Evolutionary conservation across 176 grass and related monocot species (phyloP).

Genomic region (Triticum monococcum): DNA sequence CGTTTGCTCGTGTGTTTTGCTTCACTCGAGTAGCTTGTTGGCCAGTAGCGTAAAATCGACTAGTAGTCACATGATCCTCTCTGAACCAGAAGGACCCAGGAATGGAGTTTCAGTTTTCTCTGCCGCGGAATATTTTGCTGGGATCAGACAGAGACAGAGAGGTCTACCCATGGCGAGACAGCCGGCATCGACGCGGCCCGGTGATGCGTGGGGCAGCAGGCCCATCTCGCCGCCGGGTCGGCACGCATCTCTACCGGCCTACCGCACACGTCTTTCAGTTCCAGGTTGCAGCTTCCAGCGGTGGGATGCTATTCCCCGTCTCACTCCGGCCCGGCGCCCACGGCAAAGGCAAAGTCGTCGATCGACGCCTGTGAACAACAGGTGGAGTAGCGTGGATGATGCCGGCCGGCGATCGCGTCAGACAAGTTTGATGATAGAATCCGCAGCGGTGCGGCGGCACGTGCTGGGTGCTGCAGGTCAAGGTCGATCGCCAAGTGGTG

Average conservation of each 20-base stretch:
- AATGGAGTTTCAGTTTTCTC: not conserved
- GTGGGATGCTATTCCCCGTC: too few relatives aligned
- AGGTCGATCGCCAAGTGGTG: not conserved
- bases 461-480: not conserved
- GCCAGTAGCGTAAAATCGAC: not conserved
- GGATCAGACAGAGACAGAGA: too few relatives aligned
- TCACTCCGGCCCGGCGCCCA: too few relatives aligned
- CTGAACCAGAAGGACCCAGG: not conserved
- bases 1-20: not conserved
- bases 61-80: not conserved
- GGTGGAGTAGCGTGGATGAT: too few relatives aligned
- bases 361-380: too few relatives aligned
- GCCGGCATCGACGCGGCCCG: not conserved
- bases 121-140: not conserved
- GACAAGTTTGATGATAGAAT: not conserved
- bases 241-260: too few relatives aligned
- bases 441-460: not conserved
- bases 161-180: not conserved
- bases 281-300: too few relatives aligned
- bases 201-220: not conserved
- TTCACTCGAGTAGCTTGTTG: not conserved
- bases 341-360: too few relatives aligned
- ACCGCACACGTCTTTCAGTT: too few relatives aligned
- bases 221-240: too few relatives aligned
- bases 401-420: too few relatives aligned